These are phyloP conservation scores for Pulveroboletus sp. DNA, from an alignment of 768 basidiomycete species.

Conservation along the genomic window DNA sequence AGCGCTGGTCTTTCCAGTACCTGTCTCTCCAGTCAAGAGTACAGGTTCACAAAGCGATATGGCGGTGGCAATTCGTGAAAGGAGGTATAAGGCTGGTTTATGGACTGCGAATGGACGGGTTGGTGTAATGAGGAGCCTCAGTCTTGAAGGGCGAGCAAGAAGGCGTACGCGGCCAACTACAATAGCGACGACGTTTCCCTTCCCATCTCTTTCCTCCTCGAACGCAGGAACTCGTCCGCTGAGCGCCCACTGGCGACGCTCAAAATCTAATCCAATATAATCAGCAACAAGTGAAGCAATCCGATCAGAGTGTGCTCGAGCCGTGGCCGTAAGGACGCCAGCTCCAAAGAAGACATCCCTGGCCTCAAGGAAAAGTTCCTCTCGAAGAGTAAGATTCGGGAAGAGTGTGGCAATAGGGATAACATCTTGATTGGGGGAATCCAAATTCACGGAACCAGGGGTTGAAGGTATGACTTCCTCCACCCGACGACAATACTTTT, in stretches of 20 bases:
- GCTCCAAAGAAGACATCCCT: conserved; percentile 91
- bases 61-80: conserved; percentile 77
- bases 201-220: conserved; percentile 63
- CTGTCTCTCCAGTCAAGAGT: conserved; percentile 94
- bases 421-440: conserved; percentile 19
- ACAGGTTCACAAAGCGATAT: conserved; percentile 77
- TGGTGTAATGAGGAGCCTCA: conserved; percentile 29
- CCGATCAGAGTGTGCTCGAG: conserved; percentile 46
- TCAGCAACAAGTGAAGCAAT: conserved; percentile 56
- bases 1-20: conserved; percentile 97
- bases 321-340: conserved; percentile 49
- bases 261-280: conserved; percentile 63
- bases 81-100: conserved; percentile 72
- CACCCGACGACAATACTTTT: conserved; percentile 80
- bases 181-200: conserved; percentile 57
- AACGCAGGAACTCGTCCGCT: conserved; percentile 64
- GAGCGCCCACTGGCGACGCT: conserved; percentile 71
- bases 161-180: conserved; percentile 64
- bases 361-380: conserved; percentile 87
- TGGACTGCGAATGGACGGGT: conserved; percentile 84
- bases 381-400: conserved; percentile 72
- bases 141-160: conserved; percentile 40
- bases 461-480: conserved; percentile 55
- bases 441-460: conserved; percentile 42
- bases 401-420: conserved; percentile 48